These are phyloP conservation scores for Hansenula sp. DNA, from an alignment of 1,139 yeast species.

Conservation along the genomic window DNA sequence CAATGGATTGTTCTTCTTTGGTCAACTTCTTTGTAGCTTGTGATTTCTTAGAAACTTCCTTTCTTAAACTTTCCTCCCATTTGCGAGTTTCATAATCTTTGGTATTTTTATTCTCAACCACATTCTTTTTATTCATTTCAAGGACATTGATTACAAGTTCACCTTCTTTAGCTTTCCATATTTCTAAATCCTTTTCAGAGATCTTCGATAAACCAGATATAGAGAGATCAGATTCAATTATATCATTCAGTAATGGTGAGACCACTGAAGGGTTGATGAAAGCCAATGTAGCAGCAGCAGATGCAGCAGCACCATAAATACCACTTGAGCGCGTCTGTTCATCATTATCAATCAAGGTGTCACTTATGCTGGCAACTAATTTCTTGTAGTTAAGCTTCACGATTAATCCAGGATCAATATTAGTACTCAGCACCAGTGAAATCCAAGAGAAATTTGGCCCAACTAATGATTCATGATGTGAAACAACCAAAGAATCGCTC, in stretches of 20 bases:
- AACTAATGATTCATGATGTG: slow-evolving; percentile 45
- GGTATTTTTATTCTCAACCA: slow-evolving; percentile 50
- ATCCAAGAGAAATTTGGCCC: slow-evolving; percentile 69
- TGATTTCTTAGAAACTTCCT: slow-evolving; percentile 62
- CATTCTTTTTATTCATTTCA: slow-evolving; percentile 34
- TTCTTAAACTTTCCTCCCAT: slow-evolving; percentile 86
- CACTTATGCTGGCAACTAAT: slow-evolving; percentile 33
- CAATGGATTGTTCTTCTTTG: slow-evolving; percentile 67
- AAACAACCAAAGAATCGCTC: slow-evolving; percentile 43
- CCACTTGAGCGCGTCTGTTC: slow-evolving; percentile 22
- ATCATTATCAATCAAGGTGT: slow-evolving; percentile 21
- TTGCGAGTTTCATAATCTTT: slow-evolving; percentile 81
- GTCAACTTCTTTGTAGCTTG: slow-evolving; percentile 50
- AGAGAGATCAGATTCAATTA: slow-evolving; percentile 41
- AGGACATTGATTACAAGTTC: slow-evolving; percentile 66
- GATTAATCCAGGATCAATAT: slow-evolving; percentile 62
- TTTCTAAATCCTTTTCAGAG: slow-evolving; percentile 44
- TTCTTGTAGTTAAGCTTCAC: slow-evolving; percentile 37
- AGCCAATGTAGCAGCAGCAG: slow-evolving; percentile 57
- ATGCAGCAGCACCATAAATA: slow-evolving; percentile 29
- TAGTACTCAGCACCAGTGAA: slow-evolving; percentile 59
- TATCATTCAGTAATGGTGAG: slow-evolving; percentile 46
- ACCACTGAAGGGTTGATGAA: slow-evolving; percentile 65
- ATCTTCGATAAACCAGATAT: slow-evolving; percentile 25
- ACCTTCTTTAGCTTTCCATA: slow-evolving; percentile 71